phyloP scores from a whole-genome alignment of 805 yeast genomes.

The Priceomyces fermenticarens region DNA sequence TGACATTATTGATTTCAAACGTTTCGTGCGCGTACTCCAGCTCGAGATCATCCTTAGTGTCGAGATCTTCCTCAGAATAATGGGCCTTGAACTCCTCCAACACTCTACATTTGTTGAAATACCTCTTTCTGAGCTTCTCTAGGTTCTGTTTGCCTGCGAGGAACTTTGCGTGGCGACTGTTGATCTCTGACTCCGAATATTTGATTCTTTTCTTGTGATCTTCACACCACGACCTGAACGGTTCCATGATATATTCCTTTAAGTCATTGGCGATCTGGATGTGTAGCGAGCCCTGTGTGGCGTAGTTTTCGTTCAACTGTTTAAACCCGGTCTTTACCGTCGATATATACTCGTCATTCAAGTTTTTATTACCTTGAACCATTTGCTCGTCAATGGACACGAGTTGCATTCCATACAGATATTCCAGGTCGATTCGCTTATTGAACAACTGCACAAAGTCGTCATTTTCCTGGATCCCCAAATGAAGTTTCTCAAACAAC shows the following conservation, averaged over 20 bases:
- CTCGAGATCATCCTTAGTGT: constrained; percentile 23
- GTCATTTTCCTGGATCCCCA: constrained; percentile 68
- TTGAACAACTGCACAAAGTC: constrained; percentile 64
- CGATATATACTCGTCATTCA: constrained; percentile 57
- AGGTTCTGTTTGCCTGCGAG: constrained; percentile 45
- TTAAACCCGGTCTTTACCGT: constrained; percentile 61
- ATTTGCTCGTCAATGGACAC: constrained; percentile 35
- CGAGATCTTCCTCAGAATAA: constrained; percentile 42
- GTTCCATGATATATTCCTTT: constrained; percentile 57
- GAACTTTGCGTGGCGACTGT: constrained; percentile 50
- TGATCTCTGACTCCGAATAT: constrained; percentile 54
- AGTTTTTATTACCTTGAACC: constrained; percentile 40
- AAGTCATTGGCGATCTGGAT: constrained; percentile 61
- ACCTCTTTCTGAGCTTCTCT: constrained; percentile 60
- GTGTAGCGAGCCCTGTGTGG: constrained; percentile 57
- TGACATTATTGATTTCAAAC: constrained; percentile 31
- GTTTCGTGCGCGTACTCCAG: constrained; percentile 7
- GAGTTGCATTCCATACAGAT: constrained; percentile 58
- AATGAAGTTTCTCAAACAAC: constrained; percentile 51
- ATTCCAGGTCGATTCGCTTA: constrained; percentile 71
- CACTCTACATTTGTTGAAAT: constrained; percentile 73
- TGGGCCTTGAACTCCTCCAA: constrained; percentile 62
- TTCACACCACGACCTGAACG: constrained; percentile 71
- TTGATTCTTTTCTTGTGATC: constrained; percentile 69
- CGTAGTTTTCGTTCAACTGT: constrained; percentile 54